Conservation (phyloP, 176 grass and related monocot genomes). For the Triticum monococcum region DNA sequence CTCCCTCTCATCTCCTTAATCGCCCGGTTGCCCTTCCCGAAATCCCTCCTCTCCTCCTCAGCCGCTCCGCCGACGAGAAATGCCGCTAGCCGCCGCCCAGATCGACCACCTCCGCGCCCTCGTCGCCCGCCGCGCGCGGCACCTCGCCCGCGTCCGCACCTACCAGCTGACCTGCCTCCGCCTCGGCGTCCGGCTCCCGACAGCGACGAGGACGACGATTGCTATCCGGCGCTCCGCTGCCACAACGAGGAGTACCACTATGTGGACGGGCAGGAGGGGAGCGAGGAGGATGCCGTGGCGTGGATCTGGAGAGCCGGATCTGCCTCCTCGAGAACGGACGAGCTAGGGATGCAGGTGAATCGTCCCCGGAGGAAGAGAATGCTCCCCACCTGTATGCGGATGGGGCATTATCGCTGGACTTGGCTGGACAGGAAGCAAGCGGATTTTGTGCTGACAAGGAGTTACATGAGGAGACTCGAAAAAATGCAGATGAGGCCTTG, state of each 20-base stretch:
- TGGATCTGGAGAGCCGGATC: constrained; percentile 54
- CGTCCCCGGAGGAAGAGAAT: constrained; percentile 25
- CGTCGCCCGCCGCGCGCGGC: constrained; percentile 57
- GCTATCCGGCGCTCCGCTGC: constrained; percentile 45
- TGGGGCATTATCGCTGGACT: neutral
- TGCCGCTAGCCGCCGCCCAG: constrained; percentile 70
- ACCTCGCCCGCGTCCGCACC: constrained; percentile 36
- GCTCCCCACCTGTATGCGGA: neutral
- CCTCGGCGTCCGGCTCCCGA: constrained; percentile 56
- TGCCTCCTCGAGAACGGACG: constrained; percentile 36
- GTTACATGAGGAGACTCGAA: constrained; percentile 24
- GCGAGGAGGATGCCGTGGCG: neutral
- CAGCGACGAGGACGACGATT: constrained; percentile 29
- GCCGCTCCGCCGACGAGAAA: constrained; percentile 85
- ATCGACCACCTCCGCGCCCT: constrained; percentile 57
- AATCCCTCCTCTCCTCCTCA: too few relatives aligned
- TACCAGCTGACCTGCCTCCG: constrained; percentile 49
- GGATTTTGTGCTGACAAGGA: neutral
- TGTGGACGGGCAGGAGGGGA: constrained; percentile 10
- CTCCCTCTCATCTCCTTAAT: too few relatives aligned
- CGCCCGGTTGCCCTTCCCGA: too few relatives aligned
- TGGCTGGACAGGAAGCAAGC: neutral
- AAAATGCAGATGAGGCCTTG: constrained; percentile 6
- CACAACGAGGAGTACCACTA: constrained; percentile 42
- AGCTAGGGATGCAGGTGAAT: neutral